Percentiles rank a stretch among this genome's conserved stretches.
These are phyloP conservation scores for Penicillium coprophilum DNA, from an alignment of 495 filamentous ascomycete species.

Conservation along the genomic window DNA sequence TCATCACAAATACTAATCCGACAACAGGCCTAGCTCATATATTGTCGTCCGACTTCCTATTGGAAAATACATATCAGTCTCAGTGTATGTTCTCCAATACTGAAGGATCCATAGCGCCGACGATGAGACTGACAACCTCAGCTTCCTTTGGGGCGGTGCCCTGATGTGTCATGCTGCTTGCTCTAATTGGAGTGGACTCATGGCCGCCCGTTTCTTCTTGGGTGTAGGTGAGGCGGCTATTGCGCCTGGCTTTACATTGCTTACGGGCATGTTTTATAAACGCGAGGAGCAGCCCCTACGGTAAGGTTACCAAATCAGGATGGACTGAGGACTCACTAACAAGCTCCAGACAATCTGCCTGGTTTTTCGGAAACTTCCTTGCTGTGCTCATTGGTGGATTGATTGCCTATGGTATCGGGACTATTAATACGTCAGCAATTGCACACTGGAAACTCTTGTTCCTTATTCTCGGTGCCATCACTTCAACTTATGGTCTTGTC, in stretches of 20 bases:
- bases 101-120: not conserved
- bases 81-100: slow-evolving; percentile 24
- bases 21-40: slow-evolving; percentile 43
- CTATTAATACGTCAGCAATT: slow-evolving; percentile 33
- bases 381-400: slow-evolving; percentile 61
- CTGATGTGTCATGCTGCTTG: slow-evolving; percentile 48
- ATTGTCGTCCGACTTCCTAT: slow-evolving; percentile 58
- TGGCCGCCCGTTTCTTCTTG: slow-evolving; percentile 53
- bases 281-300: slow-evolving; percentile 51
- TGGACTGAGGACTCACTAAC: not conserved
- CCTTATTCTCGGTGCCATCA: slow-evolving; percentile 58
- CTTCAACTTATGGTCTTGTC: slow-evolving; percentile 50
- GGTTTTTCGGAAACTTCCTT: slow-evolving; percentile 60
- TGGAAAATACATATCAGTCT: slow-evolving; percentile 48
- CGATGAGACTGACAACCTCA: slow-evolving; percentile 17
- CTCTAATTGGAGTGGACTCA: slow-evolving; percentile 49
- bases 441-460: slow-evolving; percentile 55
- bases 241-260: slow-evolving; percentile 30
- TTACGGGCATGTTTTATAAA: slow-evolving; percentile 55
- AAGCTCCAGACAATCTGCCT: slow-evolving; percentile 33
- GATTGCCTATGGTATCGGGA: slow-evolving; percentile 58
- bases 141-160: slow-evolving; percentile 38
- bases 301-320: slow-evolving; percentile 20
- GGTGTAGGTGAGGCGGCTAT: slow-evolving; percentile 58
- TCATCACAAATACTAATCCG: not conserved